Conservation (phyloP, 163 green algal genomes). For the Prototheca cutis region DNA sequence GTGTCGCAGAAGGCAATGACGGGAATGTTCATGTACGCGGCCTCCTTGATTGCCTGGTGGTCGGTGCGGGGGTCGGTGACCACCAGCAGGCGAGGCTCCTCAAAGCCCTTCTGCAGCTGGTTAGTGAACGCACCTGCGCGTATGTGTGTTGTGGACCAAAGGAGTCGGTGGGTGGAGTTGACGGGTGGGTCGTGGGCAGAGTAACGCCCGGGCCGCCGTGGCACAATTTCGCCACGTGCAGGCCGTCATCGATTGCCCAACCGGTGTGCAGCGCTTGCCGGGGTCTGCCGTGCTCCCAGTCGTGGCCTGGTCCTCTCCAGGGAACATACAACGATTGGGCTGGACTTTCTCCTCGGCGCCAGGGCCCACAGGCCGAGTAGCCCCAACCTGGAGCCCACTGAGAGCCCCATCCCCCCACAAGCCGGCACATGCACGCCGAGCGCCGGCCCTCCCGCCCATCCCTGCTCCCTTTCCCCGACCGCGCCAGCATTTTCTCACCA, state of each 20-base stretch:
- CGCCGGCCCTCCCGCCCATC: too few relatives aligned
- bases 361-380: too few relatives aligned
- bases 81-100: conserved; percentile 94
- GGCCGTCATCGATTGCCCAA: neutral
- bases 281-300: too few relatives aligned
- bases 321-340: too few relatives aligned
- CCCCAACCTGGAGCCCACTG: too few relatives aligned
- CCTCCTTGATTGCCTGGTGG: conserved; percentile 96
- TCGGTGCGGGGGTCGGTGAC: conserved; percentile 83
- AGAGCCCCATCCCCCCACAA: too few relatives aligned
- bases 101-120: conserved; percentile 95
- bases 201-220: too few relatives aligned
- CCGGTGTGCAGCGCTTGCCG: neutral
- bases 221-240: too few relatives aligned
- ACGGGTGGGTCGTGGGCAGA: too few relatives aligned
- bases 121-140: conserved; percentile 92
- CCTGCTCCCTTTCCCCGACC: neutral
- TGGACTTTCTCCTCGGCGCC: too few relatives aligned
- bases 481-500: conserved; percentile 26
- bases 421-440: too few relatives aligned
- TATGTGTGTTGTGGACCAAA: neutral
- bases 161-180: neutral
- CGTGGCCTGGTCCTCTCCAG: too few relatives aligned
- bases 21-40: conserved; percentile 97
- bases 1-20: conserved; percentile 99